Conservation (phyloP, 2,329 filamentous ascomycete genomes). For the Dryadomyces sulphureus region DNA sequence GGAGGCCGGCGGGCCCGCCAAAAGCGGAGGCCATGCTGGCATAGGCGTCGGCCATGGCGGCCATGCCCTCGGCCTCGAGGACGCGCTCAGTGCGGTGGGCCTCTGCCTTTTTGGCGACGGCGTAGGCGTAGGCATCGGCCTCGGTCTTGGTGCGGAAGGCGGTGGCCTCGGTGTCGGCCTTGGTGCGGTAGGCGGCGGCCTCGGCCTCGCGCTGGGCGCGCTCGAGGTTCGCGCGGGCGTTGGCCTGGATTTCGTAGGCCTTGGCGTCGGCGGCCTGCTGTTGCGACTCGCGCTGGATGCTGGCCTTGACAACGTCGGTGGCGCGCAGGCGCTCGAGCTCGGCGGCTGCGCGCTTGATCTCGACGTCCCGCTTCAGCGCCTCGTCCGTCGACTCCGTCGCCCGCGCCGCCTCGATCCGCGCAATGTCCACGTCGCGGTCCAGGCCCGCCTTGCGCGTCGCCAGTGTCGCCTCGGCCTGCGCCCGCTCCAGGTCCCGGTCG, state of each 20-base stretch:
- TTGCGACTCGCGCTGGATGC: conserved; percentile 50
- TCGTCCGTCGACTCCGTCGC: conserved; percentile 63
- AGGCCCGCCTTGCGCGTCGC: conserved; percentile 59
- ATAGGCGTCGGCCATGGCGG: conserved; percentile 71
- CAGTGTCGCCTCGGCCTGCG: conserved; percentile 61
- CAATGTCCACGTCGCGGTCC: conserved; percentile 58
- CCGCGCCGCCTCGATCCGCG: conserved; percentile 58
- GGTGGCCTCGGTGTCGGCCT: conserved; percentile 15
- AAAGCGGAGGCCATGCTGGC: conserved; percentile 55
- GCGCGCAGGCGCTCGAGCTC: conserved; percentile 71
- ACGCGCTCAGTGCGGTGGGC: conserved; percentile 38
- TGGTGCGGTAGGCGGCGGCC: conserved; percentile 31
- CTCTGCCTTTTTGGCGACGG: conserved; percentile 33
- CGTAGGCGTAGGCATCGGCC: conserved; percentile 24
- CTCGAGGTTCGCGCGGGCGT: conserved; percentile 41
- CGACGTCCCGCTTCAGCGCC: conserved; percentile 64
- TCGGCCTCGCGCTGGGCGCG: conserved; percentile 21
- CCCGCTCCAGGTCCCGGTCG: conserved; percentile 69
- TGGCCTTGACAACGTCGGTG: conserved; percentile 62
- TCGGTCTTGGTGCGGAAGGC: conserved; percentile 34
- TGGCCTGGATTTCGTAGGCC: conserved; percentile 50
- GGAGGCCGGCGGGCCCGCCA: conserved; percentile 61
- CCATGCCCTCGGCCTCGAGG: conserved; percentile 62
- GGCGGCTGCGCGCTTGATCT: conserved; percentile 62
- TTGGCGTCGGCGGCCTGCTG: conserved; percentile 49